Percentiles rank a stretch among this genome's conserved stretches.
Conservation (phyloP, 805 yeast genomes). For the Saturnispora mendoncae region DNA sequence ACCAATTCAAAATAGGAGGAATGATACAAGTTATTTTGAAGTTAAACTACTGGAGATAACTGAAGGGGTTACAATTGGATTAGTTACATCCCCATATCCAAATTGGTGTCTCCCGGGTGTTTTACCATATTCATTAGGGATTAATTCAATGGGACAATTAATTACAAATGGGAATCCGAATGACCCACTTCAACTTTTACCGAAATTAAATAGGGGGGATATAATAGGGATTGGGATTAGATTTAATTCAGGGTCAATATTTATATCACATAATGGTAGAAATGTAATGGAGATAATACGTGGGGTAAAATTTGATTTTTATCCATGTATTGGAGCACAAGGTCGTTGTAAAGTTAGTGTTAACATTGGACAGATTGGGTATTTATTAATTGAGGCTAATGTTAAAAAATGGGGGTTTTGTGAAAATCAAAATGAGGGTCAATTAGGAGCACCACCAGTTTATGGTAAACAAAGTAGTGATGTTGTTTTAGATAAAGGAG, state of each 20-base stretch:
- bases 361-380: slow-evolving; percentile 82
- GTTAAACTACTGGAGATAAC: slow-evolving; percentile 38
- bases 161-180: slow-evolving; percentile 43
- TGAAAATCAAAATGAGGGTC: slow-evolving; percentile 36
- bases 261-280: slow-evolving; percentile 48
- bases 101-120: slow-evolving; percentile 69
- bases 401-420: slow-evolving; percentile 51
- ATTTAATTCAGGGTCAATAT: slow-evolving; percentile 39
- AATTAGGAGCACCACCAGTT: slow-evolving; percentile 32
- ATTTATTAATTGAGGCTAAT: slow-evolving; percentile 84
- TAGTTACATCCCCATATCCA: slow-evolving; percentile 68
- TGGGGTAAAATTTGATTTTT: background rate
- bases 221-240: slow-evolving; percentile 49
- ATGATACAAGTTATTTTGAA: slow-evolving; percentile 61
- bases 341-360: slow-evolving; percentile 35
- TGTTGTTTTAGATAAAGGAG: slow-evolving; percentile 59
- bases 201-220: slow-evolving; percentile 44
- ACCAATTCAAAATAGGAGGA: slow-evolving; percentile 29
- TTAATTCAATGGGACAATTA: slow-evolving; percentile 65
- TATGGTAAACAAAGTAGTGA: slow-evolving; percentile 33
- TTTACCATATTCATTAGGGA: slow-evolving; percentile 57
- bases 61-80: slow-evolving; percentile 49
- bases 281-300: slow-evolving; percentile 37
- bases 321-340: background rate
- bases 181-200: slow-evolving; percentile 37